Percentiles rank a stretch among this genome's conserved stretches.
phyloP scores from a whole-genome alignment of 2,329 filamentous ascomycete species.

The Talaromyces sp. region DNA sequence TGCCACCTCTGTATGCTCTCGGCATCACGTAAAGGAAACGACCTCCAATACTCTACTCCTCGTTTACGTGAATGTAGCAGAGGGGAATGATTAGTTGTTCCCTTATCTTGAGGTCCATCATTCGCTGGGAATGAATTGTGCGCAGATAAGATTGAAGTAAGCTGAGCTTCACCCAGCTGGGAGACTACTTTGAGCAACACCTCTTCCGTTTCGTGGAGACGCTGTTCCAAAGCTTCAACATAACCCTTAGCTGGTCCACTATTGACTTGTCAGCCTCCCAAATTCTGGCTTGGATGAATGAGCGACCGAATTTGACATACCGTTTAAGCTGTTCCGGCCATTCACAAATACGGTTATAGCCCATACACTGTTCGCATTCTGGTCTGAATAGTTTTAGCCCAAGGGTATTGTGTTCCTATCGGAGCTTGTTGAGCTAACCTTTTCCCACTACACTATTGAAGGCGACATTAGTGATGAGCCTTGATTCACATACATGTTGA shows the following conservation, averaged over 20 bases:
- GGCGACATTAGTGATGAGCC: not conserved
- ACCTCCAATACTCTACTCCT: slow-evolving; percentile 36
- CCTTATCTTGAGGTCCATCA: slow-evolving; percentile 12
- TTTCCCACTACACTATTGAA: slow-evolving; percentile 35
- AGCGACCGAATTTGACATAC: slow-evolving; percentile 19
- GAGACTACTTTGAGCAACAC: slow-evolving; percentile 36
- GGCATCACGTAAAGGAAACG: slow-evolving; percentile 31
- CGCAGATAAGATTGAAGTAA: slow-evolving; percentile 22
- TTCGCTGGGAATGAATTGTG: not conserved
- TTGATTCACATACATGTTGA: not conserved
- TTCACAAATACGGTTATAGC: slow-evolving; percentile 29
- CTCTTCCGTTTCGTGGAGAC: slow-evolving; percentile 40
- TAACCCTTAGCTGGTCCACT: slow-evolving; percentile 47
- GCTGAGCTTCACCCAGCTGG: slow-evolving; percentile 28
- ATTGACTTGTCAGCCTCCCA: not conserved
- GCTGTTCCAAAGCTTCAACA: slow-evolving; percentile 40
- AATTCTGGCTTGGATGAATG: not conserved
- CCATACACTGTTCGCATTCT: slow-evolving; percentile 32
- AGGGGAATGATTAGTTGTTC: slow-evolving; percentile 16
- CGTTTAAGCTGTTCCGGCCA: slow-evolving; percentile 38
- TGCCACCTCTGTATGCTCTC: slow-evolving; percentile 35
- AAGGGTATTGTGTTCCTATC: slow-evolving; percentile 12
- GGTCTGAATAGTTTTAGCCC: slow-evolving; percentile 23
- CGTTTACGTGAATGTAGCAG: slow-evolving; percentile 26
- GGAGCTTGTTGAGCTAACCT: slow-evolving; percentile 26